Evolutionary conservation across 2,329 filamentous ascomycete genomes (phyloP).

Genomic region (Cladosporium velox): DNA sequence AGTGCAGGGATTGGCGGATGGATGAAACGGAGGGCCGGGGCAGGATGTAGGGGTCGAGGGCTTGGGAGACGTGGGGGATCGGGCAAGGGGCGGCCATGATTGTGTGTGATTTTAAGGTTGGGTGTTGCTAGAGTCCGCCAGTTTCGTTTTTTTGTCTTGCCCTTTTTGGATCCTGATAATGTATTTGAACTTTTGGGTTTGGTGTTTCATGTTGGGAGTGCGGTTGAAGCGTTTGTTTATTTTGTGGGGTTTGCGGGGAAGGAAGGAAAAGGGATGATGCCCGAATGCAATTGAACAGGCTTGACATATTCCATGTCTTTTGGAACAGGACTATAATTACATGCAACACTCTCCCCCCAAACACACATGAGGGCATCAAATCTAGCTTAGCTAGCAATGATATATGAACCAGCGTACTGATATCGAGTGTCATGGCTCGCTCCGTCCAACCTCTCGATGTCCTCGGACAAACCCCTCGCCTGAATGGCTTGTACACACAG

Average conservation of each 20-base stretch:
- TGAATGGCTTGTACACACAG: conserved; percentile 20
- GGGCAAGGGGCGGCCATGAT: conserved; percentile 25
- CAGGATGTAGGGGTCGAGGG: conserved; percentile 36
- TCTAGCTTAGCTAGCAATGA: neutral
- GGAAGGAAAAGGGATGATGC: neutral
- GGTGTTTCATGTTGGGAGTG: conserved; percentile 11
- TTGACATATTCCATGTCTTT: too few species aligned
- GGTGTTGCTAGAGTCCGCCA: neutral
- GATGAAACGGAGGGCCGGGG: conserved; percentile 31
- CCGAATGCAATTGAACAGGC: too few species aligned
- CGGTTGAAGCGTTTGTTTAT: conserved; percentile 16
- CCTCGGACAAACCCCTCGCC: conserved; percentile 18
- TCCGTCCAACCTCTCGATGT: conserved; percentile 13
- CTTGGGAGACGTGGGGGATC: conserved; percentile 34
- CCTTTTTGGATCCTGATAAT: neutral
- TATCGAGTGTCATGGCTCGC: neutral
- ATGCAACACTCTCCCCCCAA: too few species aligned
- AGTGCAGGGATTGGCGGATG: conserved; percentile 33
- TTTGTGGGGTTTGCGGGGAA: conserved; percentile 11
- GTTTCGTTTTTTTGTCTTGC: neutral
- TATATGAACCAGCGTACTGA: neutral
- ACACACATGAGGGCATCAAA: neutral
- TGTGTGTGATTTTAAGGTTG: neutral
- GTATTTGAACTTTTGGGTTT: neutral
- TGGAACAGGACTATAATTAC: too few species aligned